Evolutionary conservation across 768 basidiomycete species (phyloP).

Genomic region (Rhodotorula toruloides): DNA sequence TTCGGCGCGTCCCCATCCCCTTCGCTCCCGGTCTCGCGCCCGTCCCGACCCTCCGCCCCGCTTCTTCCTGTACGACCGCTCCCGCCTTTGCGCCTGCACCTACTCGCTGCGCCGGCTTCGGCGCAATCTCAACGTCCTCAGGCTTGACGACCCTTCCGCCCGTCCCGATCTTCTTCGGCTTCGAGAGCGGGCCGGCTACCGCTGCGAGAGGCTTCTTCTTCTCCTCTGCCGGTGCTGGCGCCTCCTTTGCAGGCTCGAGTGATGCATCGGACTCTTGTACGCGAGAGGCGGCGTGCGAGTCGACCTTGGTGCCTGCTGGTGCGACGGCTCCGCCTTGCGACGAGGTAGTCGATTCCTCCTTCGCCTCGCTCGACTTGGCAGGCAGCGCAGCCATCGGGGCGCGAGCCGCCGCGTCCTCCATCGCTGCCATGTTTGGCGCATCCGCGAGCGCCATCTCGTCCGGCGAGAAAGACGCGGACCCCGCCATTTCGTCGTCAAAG

Average conservation of each 20-base stretch:
- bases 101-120: neutral
- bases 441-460: constrained; percentile 13
- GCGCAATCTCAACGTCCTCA: neutral
- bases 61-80: constrained; percentile 15
- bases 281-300: too few relatives aligned
- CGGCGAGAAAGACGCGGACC: too few relatives aligned
- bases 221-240: too few relatives aligned
- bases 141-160: constrained; percentile 12
- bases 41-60: constrained; percentile 27
- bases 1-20: constrained; percentile 6
- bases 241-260: neutral
- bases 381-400: constrained; percentile 26
- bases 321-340: neutral
- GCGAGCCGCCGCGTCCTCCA: constrained; percentile 4
- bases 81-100: constrained; percentile 15
- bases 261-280: too few relatives aligned
- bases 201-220: neutral
- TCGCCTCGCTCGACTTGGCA: neutral
- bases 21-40: constrained; percentile 31
- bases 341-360: neutral
- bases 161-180: constrained; percentile 24
- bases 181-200: neutral
- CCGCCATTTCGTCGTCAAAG: neutral
- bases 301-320: neutral
- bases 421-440: constrained; percentile 14